phyloP scores from a whole-genome alignment of 305 asterid genomes.

The Fraxinus greggii region DNA sequence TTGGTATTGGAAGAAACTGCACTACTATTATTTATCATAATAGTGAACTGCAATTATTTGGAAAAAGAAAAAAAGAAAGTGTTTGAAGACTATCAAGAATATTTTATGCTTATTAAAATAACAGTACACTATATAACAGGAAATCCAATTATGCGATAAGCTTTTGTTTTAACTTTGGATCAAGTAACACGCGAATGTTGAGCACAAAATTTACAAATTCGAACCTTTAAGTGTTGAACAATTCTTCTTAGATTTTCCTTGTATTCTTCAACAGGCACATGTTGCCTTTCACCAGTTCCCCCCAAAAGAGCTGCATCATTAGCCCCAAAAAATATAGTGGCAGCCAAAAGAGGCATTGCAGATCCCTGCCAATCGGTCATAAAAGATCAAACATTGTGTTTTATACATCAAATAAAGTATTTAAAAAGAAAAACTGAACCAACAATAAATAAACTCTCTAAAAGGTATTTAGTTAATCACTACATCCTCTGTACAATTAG shows the following conservation, averaged over 20 bases:
- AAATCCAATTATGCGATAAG: background rate
- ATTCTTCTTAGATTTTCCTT: conserved; percentile 68
- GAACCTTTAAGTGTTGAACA: conserved; percentile 74
- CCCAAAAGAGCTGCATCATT: conserved; percentile 78
- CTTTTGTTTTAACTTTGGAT: background rate
- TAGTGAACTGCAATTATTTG: background rate
- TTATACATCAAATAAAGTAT: background rate
- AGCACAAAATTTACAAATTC: background rate
- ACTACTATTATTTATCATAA: background rate
- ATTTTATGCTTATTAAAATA: background rate
- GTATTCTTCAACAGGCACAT: conserved; percentile 80
- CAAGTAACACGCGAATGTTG: background rate
- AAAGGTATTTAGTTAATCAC: background rate
- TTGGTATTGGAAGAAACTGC: background rate
- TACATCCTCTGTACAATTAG: background rate
- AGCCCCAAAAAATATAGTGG: conserved; percentile 83
- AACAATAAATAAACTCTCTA: background rate
- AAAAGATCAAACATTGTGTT: background rate
- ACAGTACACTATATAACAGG: background rate
- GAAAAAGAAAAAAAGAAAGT: background rate
- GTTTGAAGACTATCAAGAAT: background rate
- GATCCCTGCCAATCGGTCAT: conserved; percentile 38
- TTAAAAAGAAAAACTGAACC: background rate
- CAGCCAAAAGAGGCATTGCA: conserved; percentile 55
- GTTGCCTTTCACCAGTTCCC: conserved; percentile 72